Evolutionary conservation across 106 monocot genomes (phyloP).

Genomic region (Acorus gramineus): DNA sequence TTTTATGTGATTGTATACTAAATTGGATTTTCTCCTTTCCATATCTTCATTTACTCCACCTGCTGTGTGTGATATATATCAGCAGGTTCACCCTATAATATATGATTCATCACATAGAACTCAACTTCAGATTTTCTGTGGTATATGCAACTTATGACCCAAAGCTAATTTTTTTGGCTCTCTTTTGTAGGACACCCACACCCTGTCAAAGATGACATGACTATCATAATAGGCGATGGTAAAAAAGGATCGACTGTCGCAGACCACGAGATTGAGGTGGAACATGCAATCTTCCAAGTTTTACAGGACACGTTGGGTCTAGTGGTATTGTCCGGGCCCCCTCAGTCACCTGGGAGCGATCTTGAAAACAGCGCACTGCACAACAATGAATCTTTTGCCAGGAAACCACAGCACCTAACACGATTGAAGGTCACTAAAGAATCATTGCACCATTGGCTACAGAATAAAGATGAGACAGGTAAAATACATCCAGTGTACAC

Average conservation of each 20-base stretch:
- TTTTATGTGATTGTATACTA: too few relatives aligned
- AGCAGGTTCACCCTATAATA: too few relatives aligned
- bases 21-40: too few relatives aligned
- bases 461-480: slow-evolving; percentile 10
- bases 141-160: too few relatives aligned
- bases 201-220: slow-evolving; percentile 47
- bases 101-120: background rate
- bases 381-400: slow-evolving; percentile 13
- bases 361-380: background rate
- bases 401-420: slow-evolving; percentile 50
- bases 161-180: background rate
- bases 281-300: slow-evolving; percentile 43
- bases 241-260: slow-evolving; percentile 4
- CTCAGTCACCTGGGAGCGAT: background rate
- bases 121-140: background rate
- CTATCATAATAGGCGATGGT: slow-evolving; percentile 47
- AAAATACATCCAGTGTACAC: too few relatives aligned
- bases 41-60: too few relatives aligned
- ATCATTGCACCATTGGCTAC: slow-evolving; percentile 48
- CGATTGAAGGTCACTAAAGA: slow-evolving; percentile 35
- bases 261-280: slow-evolving; percentile 22
- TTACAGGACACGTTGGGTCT: slow-evolving; percentile 50
- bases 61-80: too few relatives aligned
- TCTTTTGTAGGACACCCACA: slow-evolving; percentile 24
- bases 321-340: slow-evolving; percentile 27